phyloP scores from a whole-genome alignment of 2,329 filamentous ascomycete species.

The Orbilia javanica region DNA sequence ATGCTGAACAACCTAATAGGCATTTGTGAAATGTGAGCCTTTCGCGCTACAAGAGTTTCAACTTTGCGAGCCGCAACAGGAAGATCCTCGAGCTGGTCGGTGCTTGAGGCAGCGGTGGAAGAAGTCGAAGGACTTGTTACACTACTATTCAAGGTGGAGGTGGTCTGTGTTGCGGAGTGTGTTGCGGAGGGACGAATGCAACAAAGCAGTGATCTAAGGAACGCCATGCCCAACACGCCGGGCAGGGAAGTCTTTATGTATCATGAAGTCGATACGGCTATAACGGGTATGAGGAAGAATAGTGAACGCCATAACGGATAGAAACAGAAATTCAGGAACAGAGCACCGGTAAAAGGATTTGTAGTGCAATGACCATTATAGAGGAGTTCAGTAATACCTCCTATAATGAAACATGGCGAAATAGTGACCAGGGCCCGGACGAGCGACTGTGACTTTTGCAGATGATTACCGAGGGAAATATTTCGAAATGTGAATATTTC shows the following conservation, averaged over 20 bases:
- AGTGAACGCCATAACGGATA: slow-evolving; percentile 25
- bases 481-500: slow-evolving; percentile 34
- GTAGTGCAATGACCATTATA: slow-evolving; percentile 18
- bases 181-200: slow-evolving; percentile 45
- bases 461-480: slow-evolving; percentile 57
- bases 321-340: slow-evolving; percentile 13
- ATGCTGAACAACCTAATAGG: slow-evolving; percentile 56
- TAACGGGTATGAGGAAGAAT: slow-evolving; percentile 22
- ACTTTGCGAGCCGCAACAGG: slow-evolving; percentile 45
- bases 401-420: slow-evolving; percentile 57
- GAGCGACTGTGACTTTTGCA: slow-evolving; percentile 53
- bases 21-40: slow-evolving; percentile 55
- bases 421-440: slow-evolving; percentile 34
- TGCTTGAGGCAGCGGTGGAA: slow-evolving; percentile 35
- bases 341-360: slow-evolving; percentile 15
- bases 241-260: slow-evolving; percentile 39
- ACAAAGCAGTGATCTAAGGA: slow-evolving; percentile 51
- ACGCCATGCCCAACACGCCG: slow-evolving; percentile 53
- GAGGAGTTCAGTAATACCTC: slow-evolving; percentile 48
- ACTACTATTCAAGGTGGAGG: slow-evolving; percentile 23
- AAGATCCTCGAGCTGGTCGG: slow-evolving; percentile 36
- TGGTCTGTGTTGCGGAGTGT: slow-evolving; percentile 27
- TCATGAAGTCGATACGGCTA: slow-evolving; percentile 34
- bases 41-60: slow-evolving; percentile 20
- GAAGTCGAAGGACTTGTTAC: slow-evolving; percentile 25